Conservation (phyloP, 129 eudicot genomes). For the Erigeron canadensis region DNA sequence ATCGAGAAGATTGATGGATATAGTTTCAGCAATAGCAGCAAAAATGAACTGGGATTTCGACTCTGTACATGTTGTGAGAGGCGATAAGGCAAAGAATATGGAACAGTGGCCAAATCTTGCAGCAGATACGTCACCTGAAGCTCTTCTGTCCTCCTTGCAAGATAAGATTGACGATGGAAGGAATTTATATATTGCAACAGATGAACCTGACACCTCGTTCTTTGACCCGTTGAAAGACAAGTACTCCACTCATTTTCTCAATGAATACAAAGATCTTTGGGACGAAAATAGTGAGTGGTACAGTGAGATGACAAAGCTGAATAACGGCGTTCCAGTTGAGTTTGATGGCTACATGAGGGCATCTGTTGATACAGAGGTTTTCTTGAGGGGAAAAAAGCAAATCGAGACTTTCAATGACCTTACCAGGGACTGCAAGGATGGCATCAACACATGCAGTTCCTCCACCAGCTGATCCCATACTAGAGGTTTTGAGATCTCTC, state of each 20-base stretch:
- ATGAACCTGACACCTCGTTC: slow-evolving; percentile 65
- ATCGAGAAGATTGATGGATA: slow-evolving; percentile 77
- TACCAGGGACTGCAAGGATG: slow-evolving; percentile 89
- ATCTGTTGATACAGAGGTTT: slow-evolving; percentile 89
- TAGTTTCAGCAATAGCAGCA: slow-evolving; percentile 69
- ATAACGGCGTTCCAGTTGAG: slow-evolving; percentile 78
- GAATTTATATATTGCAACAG: slow-evolving; percentile 69
- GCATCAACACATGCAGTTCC: slow-evolving; percentile 72
- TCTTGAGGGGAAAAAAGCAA: slow-evolving; percentile 91
- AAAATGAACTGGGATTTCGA: slow-evolving; percentile 89
- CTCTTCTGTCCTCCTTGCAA: slow-evolving; percentile 58
- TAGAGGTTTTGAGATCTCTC: slow-evolving; percentile 18
- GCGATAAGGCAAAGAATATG: slow-evolving; percentile 66
- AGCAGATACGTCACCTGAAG: slow-evolving; percentile 70
- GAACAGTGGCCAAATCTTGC: slow-evolving; percentile 87
- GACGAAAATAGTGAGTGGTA: slow-evolving; percentile 84
- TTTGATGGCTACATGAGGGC: slow-evolving; percentile 97
- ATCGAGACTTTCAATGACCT: slow-evolving; percentile 90
- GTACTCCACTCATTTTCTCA: slow-evolving; percentile 81
- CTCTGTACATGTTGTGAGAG: slow-evolving; percentile 87
- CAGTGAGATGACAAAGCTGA: slow-evolving; percentile 63
- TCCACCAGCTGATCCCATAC: slow-evolving; percentile 38
- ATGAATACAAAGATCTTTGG: slow-evolving; percentile 76
- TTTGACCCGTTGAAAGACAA: slow-evolving; percentile 86
- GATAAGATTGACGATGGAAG: slow-evolving; percentile 73